Evolutionary conservation across 2,329 filamentous ascomycete species (phyloP).

Genomic region (Chalaropsis thielavioides): DNA sequence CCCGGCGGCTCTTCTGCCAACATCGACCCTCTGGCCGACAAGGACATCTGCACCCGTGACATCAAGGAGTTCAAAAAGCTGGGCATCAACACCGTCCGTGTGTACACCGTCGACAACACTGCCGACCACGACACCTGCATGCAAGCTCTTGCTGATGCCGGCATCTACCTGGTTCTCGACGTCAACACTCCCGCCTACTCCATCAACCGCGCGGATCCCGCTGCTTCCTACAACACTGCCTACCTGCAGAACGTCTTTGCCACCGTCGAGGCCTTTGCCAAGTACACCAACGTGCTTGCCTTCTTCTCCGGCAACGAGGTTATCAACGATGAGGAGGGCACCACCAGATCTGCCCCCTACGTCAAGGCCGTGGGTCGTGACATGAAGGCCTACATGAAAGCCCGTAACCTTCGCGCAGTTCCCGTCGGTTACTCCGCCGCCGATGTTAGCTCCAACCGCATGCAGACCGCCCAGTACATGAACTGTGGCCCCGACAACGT

Average conservation of each 20-base stretch:
- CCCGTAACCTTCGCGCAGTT: constrained; percentile 46
- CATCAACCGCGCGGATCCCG: constrained; percentile 57
- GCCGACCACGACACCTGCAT: constrained; percentile 73
- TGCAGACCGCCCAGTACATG: constrained; percentile 80
- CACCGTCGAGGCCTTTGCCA: constrained; percentile 68
- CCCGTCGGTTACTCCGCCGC: constrained; percentile 68
- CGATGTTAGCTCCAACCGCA: constrained; percentile 71
- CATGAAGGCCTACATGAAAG: constrained; percentile 54
- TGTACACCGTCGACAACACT: constrained; percentile 86
- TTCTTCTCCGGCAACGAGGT: constrained; percentile 77
- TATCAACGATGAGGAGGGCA: constrained; percentile 51
- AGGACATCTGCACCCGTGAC: constrained; percentile 58
- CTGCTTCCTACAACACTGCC: constrained; percentile 66
- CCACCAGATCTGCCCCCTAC: constrained; percentile 53
- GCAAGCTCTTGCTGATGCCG: constrained; percentile 61
- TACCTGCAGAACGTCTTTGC: constrained; percentile 79
- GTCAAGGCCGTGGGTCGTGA: constrained; percentile 70
- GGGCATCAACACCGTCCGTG: constrained; percentile 79
- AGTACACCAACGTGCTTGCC: constrained; percentile 75
- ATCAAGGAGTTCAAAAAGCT: constrained; percentile 70
- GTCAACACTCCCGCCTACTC: constrained; percentile 85
- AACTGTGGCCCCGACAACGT: constrained; percentile 78
- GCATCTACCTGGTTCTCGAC: constrained; percentile 84
- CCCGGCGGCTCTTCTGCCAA: constrained; percentile 43
- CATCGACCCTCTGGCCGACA: constrained; percentile 63